These are phyloP conservation scores for Tremella mesenterica DNA, from an alignment of 768 basidiomycete species.

Conservation along the genomic window DNA sequence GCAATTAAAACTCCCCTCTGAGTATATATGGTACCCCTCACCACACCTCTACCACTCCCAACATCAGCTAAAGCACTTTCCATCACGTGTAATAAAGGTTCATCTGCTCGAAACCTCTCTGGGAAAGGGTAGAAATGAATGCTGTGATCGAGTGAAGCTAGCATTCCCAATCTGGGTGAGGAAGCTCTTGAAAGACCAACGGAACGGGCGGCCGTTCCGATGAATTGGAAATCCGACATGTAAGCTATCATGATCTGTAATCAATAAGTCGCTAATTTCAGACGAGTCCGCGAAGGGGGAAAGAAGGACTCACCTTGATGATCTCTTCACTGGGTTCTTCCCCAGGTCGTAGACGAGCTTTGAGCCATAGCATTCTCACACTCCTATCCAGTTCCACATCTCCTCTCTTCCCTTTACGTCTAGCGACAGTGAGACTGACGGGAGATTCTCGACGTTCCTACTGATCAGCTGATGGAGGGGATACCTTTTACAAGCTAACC, in stretches of 20 bases:
- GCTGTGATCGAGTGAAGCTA: constrained; percentile 42
- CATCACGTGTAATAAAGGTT: constrained; percentile 43
- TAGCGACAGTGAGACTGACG: constrained; percentile 27
- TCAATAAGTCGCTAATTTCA: constrained; percentile 5
- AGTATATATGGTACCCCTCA: constrained; percentile 40
- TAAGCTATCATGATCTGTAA: constrained; percentile 42
- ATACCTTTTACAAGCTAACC: constrained; percentile 12
- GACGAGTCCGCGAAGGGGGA: background rate
- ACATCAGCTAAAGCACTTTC: constrained; percentile 27
- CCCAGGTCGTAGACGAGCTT: constrained; percentile 9
- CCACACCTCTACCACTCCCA: constrained; percentile 36
- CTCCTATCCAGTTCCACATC: constrained; percentile 10
- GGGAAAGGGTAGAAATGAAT: constrained; percentile 41
- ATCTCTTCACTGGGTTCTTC: constrained; percentile 24
- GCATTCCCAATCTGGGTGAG: constrained; percentile 38
- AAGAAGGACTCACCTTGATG: constrained; percentile 18
- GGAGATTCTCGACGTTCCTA: constrained; percentile 39
- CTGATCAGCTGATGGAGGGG: background rate
- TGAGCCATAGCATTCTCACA: constrained; percentile 28
- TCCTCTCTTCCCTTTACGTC: background rate
- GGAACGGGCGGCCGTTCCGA: constrained; percentile 40
- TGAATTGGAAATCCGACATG: constrained; percentile 44
- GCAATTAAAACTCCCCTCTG: constrained; percentile 37
- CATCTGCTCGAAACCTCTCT: constrained; percentile 24
- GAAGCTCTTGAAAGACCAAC: constrained; percentile 36